A percentile compares a stretch with the other conserved stretches of the same genome.
These are phyloP conservation scores for Aspergillus flavus DNA, from an alignment of 2,329 filamentous ascomycete species.

Conservation along the genomic window DNA sequence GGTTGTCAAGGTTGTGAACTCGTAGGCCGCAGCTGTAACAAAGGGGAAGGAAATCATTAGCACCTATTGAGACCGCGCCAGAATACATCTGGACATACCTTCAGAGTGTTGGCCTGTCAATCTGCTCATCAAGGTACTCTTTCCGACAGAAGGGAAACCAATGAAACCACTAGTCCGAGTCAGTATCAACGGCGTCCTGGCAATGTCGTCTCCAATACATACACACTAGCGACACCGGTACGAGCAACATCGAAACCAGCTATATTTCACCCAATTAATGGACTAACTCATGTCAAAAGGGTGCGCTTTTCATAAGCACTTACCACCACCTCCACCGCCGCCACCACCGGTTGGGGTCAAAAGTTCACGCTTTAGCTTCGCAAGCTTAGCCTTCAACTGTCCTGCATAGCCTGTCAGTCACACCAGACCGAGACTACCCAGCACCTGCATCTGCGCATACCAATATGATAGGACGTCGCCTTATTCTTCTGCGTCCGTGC, in stretches of 20 bases:
- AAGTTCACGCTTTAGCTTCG: constrained; percentile 95
- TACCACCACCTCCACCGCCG: constrained; percentile 73
- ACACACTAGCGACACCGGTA: constrained; percentile 93
- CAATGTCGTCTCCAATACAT: constrained; percentile 33
- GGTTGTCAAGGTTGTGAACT: constrained; percentile 97
- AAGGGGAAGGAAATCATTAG: constrained; percentile 19
- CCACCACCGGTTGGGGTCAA: constrained; percentile 75
- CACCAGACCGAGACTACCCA: constrained; percentile 7
- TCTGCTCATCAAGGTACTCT: constrained; percentile 94
- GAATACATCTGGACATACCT: constrained; percentile 38
- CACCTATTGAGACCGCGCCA: neutral
- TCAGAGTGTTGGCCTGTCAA: constrained; percentile 97
- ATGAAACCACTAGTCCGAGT: constrained; percentile 70
- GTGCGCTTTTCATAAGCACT: constrained; percentile 8
- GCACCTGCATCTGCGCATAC: constrained; percentile 41
- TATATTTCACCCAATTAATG: constrained; percentile 31
- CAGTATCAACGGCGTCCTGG: constrained; percentile 15
- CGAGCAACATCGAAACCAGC: constrained; percentile 95
- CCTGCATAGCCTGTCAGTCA: constrained; percentile 44
- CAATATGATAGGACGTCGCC: constrained; percentile 88
- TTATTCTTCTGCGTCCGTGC: constrained; percentile 97
- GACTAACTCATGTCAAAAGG: neutral
- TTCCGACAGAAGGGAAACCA: constrained; percentile 96
- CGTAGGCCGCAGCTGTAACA: constrained; percentile 77
- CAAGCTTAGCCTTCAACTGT: constrained; percentile 96